Base-by-base conservation (phyloP, 306 rosid species). In the Medicago ruthenica region DNA sequence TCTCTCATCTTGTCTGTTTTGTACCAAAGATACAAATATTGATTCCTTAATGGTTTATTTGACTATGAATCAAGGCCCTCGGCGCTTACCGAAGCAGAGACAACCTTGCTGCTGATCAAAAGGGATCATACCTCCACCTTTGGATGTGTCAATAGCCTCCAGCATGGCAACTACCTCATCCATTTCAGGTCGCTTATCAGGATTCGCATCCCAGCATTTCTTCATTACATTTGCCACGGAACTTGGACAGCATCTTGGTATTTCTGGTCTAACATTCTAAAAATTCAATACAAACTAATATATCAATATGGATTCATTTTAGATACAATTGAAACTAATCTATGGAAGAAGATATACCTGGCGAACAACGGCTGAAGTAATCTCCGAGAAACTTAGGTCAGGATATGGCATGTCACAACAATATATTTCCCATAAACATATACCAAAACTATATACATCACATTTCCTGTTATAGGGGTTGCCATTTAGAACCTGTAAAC, bases 361-460 rank as follows among this genome's bases (percentile, higher is more conserved):
- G 78, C 97, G 96, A 79, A 94, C 98, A 34, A 94, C 98, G 2
- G 98, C 97, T 34, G 97, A 86, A 48, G 98, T 94, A 48, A 94
- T 90, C 85, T 94, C 98, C 5, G 98, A 87, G 90, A 94, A 94
- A 82, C 96, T 94, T 68, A 94, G 90, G 81, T 94, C 98, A 16
- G 97, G 96, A 74, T 92, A 94, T 63, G 98, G 98, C 98, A 94
- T 94, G 95, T 94, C 98, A 73, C 98, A 94, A 79, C 98, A 94
- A 83, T 94, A 94, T 42, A 77, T 87, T 82, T 94, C 98, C 98
- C 98, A 94, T 63, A 94, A 74, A 80, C 98, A 94, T 81, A 94
- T 90, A 41, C 98, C 97, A 41, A 94, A 94, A 79, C 98, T 94
- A 80, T 94, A 94, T 65, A 94, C 98, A 71, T 94, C 98, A 22